Percentiles rank a stretch among this genome's conserved stretches.
Conservation (phyloP, 2,329 filamentous ascomycete genomes). For the Cordyceps militaris region DNA sequence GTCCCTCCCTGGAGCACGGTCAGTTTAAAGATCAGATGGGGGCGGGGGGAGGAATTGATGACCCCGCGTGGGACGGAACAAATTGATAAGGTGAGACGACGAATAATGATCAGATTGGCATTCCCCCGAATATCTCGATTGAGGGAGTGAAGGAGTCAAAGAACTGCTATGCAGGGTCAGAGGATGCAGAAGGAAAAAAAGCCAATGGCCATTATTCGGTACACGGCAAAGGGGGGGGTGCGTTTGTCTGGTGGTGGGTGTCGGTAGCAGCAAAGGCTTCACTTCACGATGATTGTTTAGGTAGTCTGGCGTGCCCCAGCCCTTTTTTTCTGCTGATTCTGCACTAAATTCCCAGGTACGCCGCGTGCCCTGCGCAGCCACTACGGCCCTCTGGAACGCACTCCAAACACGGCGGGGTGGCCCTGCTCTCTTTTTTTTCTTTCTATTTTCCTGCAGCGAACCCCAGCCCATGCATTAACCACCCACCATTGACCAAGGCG, state of each 20-base stretch:
- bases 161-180: background rate
- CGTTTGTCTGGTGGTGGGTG: background rate
- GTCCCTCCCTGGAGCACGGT: slow-evolving; percentile 4
- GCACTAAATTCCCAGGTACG: background rate
- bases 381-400: background rate
- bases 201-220: background rate
- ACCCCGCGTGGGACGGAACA: background rate
- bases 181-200: background rate
- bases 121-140: background rate
- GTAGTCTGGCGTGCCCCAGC: slow-evolving; percentile 10
- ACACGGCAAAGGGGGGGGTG: slow-evolving; percentile 4
- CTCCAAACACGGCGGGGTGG: background rate
- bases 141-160: background rate
- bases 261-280: background rate
- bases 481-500: background rate
- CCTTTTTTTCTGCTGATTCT: background rate
- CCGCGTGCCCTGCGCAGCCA: background rate
- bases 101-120: background rate
- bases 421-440: too few species aligned
- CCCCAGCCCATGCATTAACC: slow-evolving; percentile 5
- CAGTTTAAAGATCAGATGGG: slow-evolving; percentile 10
- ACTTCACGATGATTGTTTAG: slow-evolving; percentile 1
- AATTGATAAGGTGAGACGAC: background rate
- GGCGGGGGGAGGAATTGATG: background rate
- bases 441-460: background rate